Evolutionary conservation across 345 rosid genomes (phyloP), one percentile per base, ranked within the genome.

Genomic region (Eucalyptus regnans): DNA sequence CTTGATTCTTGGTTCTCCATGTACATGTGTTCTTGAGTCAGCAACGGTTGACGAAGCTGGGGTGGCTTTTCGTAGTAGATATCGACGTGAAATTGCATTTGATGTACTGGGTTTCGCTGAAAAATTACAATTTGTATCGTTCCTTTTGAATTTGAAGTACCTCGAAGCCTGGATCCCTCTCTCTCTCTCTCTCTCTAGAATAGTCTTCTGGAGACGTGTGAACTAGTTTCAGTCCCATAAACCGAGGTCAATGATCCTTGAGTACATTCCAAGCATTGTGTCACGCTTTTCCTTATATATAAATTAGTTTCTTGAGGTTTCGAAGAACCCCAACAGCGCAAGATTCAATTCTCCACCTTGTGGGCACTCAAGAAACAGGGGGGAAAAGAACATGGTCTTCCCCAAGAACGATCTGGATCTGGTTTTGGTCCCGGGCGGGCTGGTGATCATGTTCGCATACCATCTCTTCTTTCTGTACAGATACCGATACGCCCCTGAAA

Each of bases 401-500:
- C 81, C 90, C 23, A 96, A 92, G 87, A 94, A 95, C 80, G 86
- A 91, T 80, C 95, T 97, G 90, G 99, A 96, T 94, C 80, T 97
- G 91, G 62, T 95, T 54, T 89, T 96, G 89, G 97, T 95, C 87
- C 98, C 97, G 33, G 41, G 86, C 25, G 97, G 96, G 12, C 87
- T 97, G 89, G 43, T 89, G 88, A 89, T 95, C 91, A 90, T 96
- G 95, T 90, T 96, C 6, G 89, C 89, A 3, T 96, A 95, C 90
- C 97, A 97, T 89, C 93, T 96, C 31, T 66, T 88, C 92, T 95
- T 94, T 88, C 94, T 97, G 7, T 91, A 93, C 89, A 90, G 94
- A 90, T 93, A 94, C 91, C 93, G 93, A 23, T 86, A 94, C 60
- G 93, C 87, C 52, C 97, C 99, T 37, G 94, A 95, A 91, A 94